phyloP scores from a whole-genome alignment of 495 filamentous ascomycete species.

The Podospora didyma region DNA sequence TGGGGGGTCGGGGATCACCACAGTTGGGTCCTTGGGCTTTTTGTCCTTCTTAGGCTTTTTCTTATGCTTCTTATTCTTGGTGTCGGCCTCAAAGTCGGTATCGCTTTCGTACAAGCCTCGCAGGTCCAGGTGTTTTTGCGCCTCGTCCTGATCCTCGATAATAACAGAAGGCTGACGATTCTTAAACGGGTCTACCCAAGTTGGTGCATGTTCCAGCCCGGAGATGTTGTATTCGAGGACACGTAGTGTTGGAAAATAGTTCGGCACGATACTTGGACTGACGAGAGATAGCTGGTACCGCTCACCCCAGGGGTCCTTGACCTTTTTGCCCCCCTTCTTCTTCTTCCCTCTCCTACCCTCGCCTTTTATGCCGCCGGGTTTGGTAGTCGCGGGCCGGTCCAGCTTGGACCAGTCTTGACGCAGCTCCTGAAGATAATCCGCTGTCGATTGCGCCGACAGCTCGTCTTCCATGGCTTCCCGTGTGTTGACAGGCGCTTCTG shows the following conservation, averaged over 20 bases:
- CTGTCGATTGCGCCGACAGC: constrained; percentile 58
- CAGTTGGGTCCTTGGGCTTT: constrained; percentile 55
- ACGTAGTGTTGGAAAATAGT: constrained; percentile 83
- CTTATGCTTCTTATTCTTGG: constrained; percentile 49
- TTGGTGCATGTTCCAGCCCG: constrained; percentile 55
- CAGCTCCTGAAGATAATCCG: constrained; percentile 76
- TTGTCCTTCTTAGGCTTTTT: constrained; percentile 49
- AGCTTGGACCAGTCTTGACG: constrained; percentile 73
- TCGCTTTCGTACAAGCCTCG: constrained; percentile 5
- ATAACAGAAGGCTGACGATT: background rate
- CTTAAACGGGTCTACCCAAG: constrained; percentile 38
- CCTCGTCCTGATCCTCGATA: background rate
- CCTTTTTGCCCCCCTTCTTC: constrained; percentile 42
- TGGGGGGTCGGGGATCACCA: constrained; percentile 67
- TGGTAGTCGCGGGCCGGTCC: constrained; percentile 47
- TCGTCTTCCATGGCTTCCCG: constrained; percentile 47
- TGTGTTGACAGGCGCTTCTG: constrained; percentile 20
- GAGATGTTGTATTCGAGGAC: constrained; percentile 92
- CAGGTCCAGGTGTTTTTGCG: constrained; percentile 21
- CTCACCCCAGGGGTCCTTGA: constrained; percentile 65
- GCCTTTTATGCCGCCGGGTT: constrained; percentile 36
- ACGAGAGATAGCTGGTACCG: constrained; percentile 78
- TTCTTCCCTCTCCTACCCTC: constrained; percentile 26
- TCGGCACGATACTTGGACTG: constrained; percentile 83
- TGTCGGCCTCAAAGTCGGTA: background rate